Evolutionary conservation across 1,284 basidiomycete genomes (phyloP).

Genomic region (Meripilus lineatus): DNA sequence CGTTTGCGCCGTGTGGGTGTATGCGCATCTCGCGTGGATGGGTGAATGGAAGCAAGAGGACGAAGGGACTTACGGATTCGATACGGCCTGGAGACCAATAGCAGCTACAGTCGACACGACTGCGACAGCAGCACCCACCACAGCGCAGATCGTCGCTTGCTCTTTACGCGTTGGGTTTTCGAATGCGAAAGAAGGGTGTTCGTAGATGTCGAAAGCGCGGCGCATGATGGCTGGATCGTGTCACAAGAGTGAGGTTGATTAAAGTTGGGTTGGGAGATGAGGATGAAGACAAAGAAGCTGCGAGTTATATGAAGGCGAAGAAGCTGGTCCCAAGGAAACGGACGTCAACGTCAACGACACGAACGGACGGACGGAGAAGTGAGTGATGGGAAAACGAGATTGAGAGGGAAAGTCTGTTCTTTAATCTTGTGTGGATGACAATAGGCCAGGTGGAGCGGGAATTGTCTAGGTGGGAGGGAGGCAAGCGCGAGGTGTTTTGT

Average conservation of each 20-base stretch:
- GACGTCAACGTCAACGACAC: too few species aligned
- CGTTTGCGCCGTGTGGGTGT: background rate
- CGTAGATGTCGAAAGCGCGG: conserved; percentile 8
- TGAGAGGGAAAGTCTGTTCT: too few species aligned
- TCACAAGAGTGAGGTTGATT: background rate
- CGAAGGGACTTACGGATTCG: conserved; percentile 5
- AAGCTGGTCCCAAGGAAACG: background rate
- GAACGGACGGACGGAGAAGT: too few species aligned
- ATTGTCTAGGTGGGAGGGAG: too few species aligned
- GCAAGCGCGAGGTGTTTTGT: too few species aligned
- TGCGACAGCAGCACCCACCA: conserved; percentile 6
- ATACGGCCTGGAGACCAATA: conserved; percentile 4
- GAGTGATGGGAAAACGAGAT: too few species aligned
- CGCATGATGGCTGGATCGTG: conserved; percentile 1
- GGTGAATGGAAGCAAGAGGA: background rate
- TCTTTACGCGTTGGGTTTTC: conserved; percentile 8
- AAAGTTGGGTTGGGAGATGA: background rate
- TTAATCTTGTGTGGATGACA: too few species aligned
- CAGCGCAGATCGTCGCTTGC: conserved; percentile 8
- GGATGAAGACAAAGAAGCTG: background rate
- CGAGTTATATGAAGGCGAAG: background rate
- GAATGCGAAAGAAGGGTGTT: conserved; percentile 8
- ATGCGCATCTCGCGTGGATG: background rate
- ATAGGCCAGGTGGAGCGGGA: too few species aligned
- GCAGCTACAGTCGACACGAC: conserved; percentile 7